phyloP scores from a whole-genome alignment of 2,329 filamentous ascomycete species.

The Paraphaeosphaeria minitans region DNA sequence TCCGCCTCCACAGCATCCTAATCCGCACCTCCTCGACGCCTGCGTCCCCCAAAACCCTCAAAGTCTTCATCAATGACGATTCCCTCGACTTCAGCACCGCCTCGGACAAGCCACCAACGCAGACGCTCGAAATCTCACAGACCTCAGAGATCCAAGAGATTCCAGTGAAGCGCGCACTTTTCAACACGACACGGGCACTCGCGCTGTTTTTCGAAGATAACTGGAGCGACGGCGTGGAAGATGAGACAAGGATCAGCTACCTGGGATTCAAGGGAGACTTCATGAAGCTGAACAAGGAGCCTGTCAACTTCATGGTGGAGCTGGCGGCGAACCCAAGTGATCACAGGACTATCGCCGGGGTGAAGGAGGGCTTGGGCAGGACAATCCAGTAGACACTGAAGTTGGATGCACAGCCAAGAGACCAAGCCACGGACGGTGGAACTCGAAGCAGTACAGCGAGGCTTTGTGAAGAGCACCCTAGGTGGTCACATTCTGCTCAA shows the following conservation, averaged over 20 bases:
- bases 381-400: slow-evolving; percentile 34
- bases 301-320: slow-evolving; percentile 88
- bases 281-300: slow-evolving; percentile 82
- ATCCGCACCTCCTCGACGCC: slow-evolving; percentile 75
- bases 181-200: slow-evolving; percentile 82
- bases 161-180: slow-evolving; percentile 83
- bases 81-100: slow-evolving; percentile 78
- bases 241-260: slow-evolving; percentile 79
- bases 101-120: slow-evolving; percentile 71
- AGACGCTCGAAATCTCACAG: slow-evolving; percentile 77
- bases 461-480: too few relatives aligned
- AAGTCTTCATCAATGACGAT: slow-evolving; percentile 86
- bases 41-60: slow-evolving; percentile 79
- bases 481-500: too few relatives aligned
- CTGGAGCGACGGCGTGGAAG: slow-evolving; percentile 75
- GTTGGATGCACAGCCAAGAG: background rate
- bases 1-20: slow-evolving; percentile 89
- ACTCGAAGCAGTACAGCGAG: too few relatives aligned
- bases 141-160: slow-evolving; percentile 85
- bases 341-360: slow-evolving; percentile 63
- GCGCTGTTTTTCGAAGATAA: slow-evolving; percentile 92
- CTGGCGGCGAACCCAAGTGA: slow-evolving; percentile 89
- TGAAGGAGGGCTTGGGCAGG: slow-evolving; percentile 44
- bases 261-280: slow-evolving; percentile 94
- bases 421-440: background rate